Percentiles rank a stretch among this genome's conserved stretches.
Evolutionary conservation across 768 basidiomycete genomes (phyloP).

Genomic region (Erythrobasidium yunnanense): DNA sequence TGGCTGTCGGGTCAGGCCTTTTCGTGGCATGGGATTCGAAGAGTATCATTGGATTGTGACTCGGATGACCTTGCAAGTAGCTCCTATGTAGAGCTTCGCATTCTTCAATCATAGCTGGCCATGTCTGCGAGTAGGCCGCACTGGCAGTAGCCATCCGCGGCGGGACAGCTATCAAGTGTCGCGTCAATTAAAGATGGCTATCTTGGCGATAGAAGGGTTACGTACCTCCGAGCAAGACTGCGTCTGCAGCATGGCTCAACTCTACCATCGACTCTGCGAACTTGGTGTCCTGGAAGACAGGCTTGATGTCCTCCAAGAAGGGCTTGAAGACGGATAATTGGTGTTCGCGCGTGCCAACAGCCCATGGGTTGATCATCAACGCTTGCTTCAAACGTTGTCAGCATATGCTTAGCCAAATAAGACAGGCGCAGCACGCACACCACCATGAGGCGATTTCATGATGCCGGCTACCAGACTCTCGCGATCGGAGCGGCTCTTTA

Average conservation of each 20-base stretch:
- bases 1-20: background rate
- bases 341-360: background rate
- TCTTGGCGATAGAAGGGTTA: too few species aligned
- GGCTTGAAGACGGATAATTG: conserved; percentile 1
- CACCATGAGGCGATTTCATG: too few species aligned
- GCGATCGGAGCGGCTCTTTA: too few species aligned
- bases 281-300: background rate
- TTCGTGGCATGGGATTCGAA: background rate
- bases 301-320: background rate
- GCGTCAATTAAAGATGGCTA: too few species aligned
- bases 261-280: background rate
- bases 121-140: background rate
- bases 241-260: background rate
- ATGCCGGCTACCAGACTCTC: too few species aligned
- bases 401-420: too few species aligned
- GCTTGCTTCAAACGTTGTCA: too few species aligned
- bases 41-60: background rate
- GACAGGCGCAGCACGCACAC: too few species aligned
- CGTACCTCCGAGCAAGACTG: background rate
- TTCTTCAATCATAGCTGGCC: background rate
- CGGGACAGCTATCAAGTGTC: too few species aligned
- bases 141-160: background rate
- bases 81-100: background rate
- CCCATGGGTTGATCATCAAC: conserved; percentile 7
- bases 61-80: background rate